phyloP scores from a whole-genome alignment of 768 basidiomycete genomes.

The Kwoniella dendrophila region DNA sequence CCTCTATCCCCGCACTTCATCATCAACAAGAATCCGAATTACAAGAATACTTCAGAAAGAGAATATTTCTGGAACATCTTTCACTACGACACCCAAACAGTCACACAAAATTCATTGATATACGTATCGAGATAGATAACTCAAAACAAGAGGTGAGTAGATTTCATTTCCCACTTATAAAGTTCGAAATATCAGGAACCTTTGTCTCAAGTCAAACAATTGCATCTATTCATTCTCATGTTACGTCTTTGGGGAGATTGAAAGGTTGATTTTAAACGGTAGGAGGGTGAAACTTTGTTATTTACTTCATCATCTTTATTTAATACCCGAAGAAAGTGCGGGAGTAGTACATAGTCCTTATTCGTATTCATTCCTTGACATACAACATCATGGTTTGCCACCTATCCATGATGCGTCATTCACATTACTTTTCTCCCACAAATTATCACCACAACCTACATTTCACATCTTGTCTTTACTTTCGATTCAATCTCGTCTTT shows the following conservation, averaged over 20 bases:
- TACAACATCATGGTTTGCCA: not conserved
- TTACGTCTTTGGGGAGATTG: not conserved
- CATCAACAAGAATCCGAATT: not conserved
- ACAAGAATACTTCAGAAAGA: not conserved
- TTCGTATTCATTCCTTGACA: not conserved
- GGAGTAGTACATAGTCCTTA: conserved; percentile 4
- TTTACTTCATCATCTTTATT: too few relatives aligned
- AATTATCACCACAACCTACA: not conserved
- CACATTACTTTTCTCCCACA: not conserved
- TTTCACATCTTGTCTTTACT: not conserved
- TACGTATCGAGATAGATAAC: not conserved
- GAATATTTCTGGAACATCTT: not conserved
- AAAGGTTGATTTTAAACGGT: not conserved
- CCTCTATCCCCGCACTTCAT: not conserved
- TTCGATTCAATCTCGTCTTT: not conserved
- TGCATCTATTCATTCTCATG: not conserved
- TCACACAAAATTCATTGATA: not conserved
- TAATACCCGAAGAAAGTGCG: not conserved
- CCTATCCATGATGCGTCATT: not conserved
- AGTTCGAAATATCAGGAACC: too few relatives aligned
- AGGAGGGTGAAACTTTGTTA: not conserved
- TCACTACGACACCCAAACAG: not conserved
- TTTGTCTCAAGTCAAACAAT: too few relatives aligned
- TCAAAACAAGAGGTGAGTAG: too few relatives aligned
- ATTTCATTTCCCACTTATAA: not conserved